Percentiles rank a stretch among this genome's conserved stretches.
Conservation (phyloP, 2,329 filamentous ascomycete species). For the Exutisphaerella laricina region DNA sequence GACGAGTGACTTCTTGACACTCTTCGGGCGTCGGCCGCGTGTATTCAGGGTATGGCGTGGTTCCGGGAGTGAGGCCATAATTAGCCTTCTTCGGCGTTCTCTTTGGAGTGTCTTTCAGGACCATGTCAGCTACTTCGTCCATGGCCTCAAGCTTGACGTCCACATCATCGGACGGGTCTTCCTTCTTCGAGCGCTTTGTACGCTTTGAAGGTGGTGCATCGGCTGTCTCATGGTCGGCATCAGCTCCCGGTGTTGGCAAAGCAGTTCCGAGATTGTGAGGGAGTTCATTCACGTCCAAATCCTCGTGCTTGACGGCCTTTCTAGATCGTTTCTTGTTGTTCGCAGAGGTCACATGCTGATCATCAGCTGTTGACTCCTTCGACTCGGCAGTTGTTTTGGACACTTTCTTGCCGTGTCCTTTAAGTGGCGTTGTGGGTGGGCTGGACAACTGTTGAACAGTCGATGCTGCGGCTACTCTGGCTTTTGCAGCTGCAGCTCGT, state of each 20-base stretch:
- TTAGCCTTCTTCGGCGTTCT: constrained; percentile 38
- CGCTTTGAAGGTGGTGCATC: constrained; percentile 27
- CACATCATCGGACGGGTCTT: constrained; percentile 3
- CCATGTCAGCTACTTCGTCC: constrained; percentile 10
- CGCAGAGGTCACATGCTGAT: constrained; percentile 9
- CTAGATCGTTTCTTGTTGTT: constrained; percentile 37
- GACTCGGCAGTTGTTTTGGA: constrained; percentile 19
- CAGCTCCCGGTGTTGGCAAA: constrained; percentile 27
- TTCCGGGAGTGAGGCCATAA: constrained; percentile 44
- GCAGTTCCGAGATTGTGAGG: constrained; percentile 52
- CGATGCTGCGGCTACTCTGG: neutral
- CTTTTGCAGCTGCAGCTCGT: constrained; percentile 21
- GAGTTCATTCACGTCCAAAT: constrained; percentile 43
- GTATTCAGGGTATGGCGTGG: constrained; percentile 64
- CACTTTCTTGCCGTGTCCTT: constrained; percentile 24
- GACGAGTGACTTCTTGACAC: constrained; percentile 61
- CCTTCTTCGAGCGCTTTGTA: constrained; percentile 16
- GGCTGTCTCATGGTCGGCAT: constrained; percentile 23
- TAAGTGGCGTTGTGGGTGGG: constrained; percentile 37
- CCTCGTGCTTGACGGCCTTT: constrained; percentile 34
- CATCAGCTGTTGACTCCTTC: constrained; percentile 2
- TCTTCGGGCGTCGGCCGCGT: constrained; percentile 59
- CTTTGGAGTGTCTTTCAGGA: constrained; percentile 30
- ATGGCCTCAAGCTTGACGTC: constrained; percentile 13
- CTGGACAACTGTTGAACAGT: constrained; percentile 40